Base-by-base conservation (phyloP, 2,329 filamentous ascomycete genomes). In the Fusarium continuum region DNA sequence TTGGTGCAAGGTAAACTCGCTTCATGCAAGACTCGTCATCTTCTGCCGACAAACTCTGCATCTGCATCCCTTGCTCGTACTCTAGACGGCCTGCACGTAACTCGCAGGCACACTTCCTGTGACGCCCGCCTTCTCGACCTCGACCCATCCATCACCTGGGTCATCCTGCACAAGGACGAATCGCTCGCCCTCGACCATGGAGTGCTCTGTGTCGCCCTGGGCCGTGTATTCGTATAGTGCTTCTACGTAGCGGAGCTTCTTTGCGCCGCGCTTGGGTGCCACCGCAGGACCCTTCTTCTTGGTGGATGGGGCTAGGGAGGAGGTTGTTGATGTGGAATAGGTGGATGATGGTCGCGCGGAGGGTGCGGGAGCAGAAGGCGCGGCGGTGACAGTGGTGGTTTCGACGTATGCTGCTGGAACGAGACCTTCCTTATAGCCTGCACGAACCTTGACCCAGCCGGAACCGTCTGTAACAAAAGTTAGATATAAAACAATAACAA, bases 241-340 rank as follows among this genome's bases (percentile, higher is more conserved):
- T 74, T 97, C 91, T 2, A 96, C 94, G 70, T 98, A 96, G 73
- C 90, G 92, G 29, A 97, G 82, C 75, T 96, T 97, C 85, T 97
- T 97, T 5, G 93, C 93, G 13, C 93, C 93, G 9, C 93, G 87
- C 67, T 89, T 89, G 5, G 95, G 95, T 13, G 95, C 95, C 5
- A 99, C 95, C 0, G 90, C 93, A 0, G 93, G 93, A 0, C 93
- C 93, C 75, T 96, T 93, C 77, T 96, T 96, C 80, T 93, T 96
- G 8, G 80, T 70, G 8, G 74, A 72, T 14, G 65, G 64, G 8
- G 72, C 56, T 8, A 74, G 55, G 4, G 76, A 76, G 2, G 76
- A 76, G 9, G 75, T 74, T 4, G 76, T 77, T 11, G 91, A 93
- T 65, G 87, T 92, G 5, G 93, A 96, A 72, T 92, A 92, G 1